Base-by-base conservation (phyloP, 495 filamentous ascomycete genomes). In the Trichoderma erinaceum region DNA sequence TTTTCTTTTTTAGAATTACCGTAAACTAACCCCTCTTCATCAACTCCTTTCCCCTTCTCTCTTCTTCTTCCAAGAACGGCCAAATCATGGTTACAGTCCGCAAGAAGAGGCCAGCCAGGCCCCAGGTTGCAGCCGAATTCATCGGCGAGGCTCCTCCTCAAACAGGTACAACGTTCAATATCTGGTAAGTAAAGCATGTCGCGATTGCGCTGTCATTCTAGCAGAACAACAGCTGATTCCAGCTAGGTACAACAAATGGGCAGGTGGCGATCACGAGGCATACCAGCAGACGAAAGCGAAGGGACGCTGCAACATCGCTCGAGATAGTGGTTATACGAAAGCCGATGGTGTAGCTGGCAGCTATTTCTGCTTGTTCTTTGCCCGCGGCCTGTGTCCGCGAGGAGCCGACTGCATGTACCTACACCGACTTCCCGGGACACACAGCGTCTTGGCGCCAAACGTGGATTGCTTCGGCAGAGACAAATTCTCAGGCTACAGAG, bases 321-420 rank as follows among this genome's bases (percentile, higher is more conserved):
- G 80, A 46, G 95, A 99, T 75, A 86, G 84, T 12, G 95, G 95
- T 16, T 98, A 96, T 74, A 99, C 95, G 11, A 85, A 87, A 68
- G 95, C 92, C 13, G 96, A 99, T 79, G 87, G 86, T 56, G 70
- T 77, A 4, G 63, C 79, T 0, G 95, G 95, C 0, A 88, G 85
- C 35, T 97, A 90, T 78, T 97, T 98, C 76, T 99, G 95, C 74
- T 82, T 97, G 0, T 96, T 93, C 76, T 97, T 98, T 74, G 92
- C 66, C 18, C 79, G 87, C 15, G 92, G 92, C 3, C 76, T 94
- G 44, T 97, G 92, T 71, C 92, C 89, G 52, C 88, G 89, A 70
- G 96, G 96, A 12, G 83, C 90, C 41, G 92, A 97, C 71, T 99
- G 96, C 85, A 88, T 97, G 71, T 97, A 97, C 71, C 84, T 98